Evolutionary conservation across 2,329 filamentous ascomycete species (phyloP), one percentile per base, ranked within the genome.

Genomic region (Colletotrichum brevisporum): DNA sequence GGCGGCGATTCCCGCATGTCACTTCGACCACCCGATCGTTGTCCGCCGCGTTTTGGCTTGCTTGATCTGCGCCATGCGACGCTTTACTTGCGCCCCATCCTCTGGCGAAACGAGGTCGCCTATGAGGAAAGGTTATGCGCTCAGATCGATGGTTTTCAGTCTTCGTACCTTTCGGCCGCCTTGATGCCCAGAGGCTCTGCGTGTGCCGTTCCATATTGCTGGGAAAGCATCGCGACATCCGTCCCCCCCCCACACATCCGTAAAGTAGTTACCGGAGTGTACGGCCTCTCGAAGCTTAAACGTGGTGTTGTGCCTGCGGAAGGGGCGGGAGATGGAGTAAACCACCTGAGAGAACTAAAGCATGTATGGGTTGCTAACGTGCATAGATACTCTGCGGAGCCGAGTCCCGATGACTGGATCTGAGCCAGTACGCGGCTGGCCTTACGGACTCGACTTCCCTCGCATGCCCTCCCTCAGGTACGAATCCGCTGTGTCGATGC

Each of bases 1-100:
- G 26, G 26, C 50, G 31, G 54, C 24, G 43, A 53, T 65, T 50
- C 5, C 61, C 41, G 31, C 15, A 54, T 13, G 15, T 43, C 21
- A 18, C 5, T 24, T 54, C 41, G 24, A 52, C 55, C 41, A 59
- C 39, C 21, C 16, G 12, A 54, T 50, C 27, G 43, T 53, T n/a
- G 41, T 31, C n/a, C 54, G 24, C 45, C 13, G 13, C 36, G 66
- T 66, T 69, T 69, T 56, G 62, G 51, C 55, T 39, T 60, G 66
- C 66, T 26, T 66, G 55, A 66, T 69, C 64, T 63, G 53, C 64
- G 45, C 52, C 52, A 47, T 67, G 59, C 58, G 52, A 67, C n/a
- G 56, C 59, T 18, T 36, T 39, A 51, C 52, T 53, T 57, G 26
- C 16, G 31, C 59, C 36, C 52, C 36, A 24, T 58, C 36, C 41